These are phyloP conservation scores for Chloropicon primus DNA, from an alignment of 139 green algal genomes.

Conservation along the genomic window DNA sequence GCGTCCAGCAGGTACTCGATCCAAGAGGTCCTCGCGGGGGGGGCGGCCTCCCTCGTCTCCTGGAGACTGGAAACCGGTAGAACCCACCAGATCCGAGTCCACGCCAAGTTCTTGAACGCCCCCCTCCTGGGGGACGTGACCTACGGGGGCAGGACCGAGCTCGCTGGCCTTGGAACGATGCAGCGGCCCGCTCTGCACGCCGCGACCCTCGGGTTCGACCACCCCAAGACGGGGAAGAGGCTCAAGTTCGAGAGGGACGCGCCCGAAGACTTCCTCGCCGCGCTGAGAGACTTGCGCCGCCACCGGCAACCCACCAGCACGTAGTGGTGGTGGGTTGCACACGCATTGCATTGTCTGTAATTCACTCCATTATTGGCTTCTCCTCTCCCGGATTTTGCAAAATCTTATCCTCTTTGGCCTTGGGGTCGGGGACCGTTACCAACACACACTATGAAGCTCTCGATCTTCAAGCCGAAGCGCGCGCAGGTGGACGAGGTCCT, in stretches of 20 bases:
- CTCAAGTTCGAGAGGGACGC: constrained; percentile 47
- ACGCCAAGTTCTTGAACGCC: constrained; percentile 46
- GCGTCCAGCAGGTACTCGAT: constrained; percentile 66
- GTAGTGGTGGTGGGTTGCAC: too few species aligned
- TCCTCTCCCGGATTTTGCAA: too few species aligned
- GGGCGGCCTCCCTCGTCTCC: constrained; percentile 56
- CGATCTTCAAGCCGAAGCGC: not conserved
- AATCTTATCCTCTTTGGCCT: too few species aligned
- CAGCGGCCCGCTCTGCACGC: constrained; percentile 67
- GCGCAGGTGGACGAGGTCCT: not conserved
- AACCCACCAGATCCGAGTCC: constrained; percentile 84
- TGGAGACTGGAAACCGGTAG: constrained; percentile 88
- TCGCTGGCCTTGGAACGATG: constrained; percentile 6
- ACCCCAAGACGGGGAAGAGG: constrained; percentile 39
- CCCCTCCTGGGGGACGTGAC: constrained; percentile 75
- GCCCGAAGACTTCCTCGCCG: constrained; percentile 43
- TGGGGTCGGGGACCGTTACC: too few species aligned
- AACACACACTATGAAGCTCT: not conserved
- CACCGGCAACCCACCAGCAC: too few species aligned
- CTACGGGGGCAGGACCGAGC: constrained; percentile 57
- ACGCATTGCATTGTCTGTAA: too few species aligned
- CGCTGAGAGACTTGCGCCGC: not conserved
- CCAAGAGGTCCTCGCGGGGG: constrained; percentile 44
- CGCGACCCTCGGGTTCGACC: constrained; percentile 55
- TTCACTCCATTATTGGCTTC: too few species aligned